phyloP scores from a whole-genome alignment of 306 rosid genomes.

The Hylodesmum podocarpum region DNA sequence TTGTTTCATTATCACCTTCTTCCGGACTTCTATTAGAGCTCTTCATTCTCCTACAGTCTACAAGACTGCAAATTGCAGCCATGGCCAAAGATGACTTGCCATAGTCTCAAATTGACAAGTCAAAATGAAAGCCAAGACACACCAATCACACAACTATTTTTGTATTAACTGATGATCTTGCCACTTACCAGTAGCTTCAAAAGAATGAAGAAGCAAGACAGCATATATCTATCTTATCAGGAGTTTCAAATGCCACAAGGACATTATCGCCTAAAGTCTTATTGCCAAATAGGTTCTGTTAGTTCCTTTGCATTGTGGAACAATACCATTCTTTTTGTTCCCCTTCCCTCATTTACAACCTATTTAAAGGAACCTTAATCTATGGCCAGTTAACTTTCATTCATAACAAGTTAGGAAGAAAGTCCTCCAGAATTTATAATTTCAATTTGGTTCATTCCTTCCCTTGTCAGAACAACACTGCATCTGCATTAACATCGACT shows the following conservation, averaged over 20 bases:
- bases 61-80: slow-evolving; percentile 2
- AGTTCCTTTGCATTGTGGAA: not conserved
- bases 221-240: not conserved
- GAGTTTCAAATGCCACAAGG: not conserved
- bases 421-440: not conserved
- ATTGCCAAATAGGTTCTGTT: not conserved
- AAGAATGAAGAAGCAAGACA: not conserved
- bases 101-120: not conserved
- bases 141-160: not conserved
- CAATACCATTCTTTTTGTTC: not conserved
- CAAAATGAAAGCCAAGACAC: not conserved
- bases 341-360: not conserved
- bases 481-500: not conserved
- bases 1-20: not conserved
- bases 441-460: not conserved
- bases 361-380: not conserved
- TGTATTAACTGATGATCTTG: not conserved
- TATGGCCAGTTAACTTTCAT: not conserved
- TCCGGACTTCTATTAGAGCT: not conserved
- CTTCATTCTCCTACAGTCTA: not conserved
- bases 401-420: not conserved
- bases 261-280: not conserved
- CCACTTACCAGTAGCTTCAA: slow-evolving; percentile 3
- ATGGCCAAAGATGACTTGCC: not conserved
- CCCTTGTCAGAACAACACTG: not conserved